Percentiles rank a stretch among this genome's conserved stretches.
These are phyloP conservation scores for Artomyces pyxidatus DNA, from an alignment of 768 basidiomycete genomes.

Conservation along the genomic window DNA sequence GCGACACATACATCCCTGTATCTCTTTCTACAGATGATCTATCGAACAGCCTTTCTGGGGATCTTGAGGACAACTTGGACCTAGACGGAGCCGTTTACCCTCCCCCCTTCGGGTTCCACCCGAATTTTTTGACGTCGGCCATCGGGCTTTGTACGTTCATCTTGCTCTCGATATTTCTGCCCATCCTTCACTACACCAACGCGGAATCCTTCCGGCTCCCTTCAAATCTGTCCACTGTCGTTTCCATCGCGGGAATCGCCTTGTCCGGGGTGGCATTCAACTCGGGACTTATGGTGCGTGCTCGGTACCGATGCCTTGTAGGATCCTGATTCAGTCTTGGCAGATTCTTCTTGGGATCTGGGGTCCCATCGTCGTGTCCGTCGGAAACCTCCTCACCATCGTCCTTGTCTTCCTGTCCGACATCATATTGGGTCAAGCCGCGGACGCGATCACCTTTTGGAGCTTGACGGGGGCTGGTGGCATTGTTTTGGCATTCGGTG, in stretches of 20 bases:
- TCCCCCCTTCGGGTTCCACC: constrained; percentile 77
- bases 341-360: constrained; percentile 77
- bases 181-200: constrained; percentile 58
- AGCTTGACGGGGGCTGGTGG: constrained; percentile 69
- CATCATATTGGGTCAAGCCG: constrained; percentile 57
- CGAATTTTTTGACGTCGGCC: constrained; percentile 71
- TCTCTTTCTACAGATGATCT: constrained; percentile 28
- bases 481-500: constrained; percentile 77
- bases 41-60: constrained; percentile 16
- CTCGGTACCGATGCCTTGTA: background rate
- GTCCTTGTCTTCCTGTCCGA: constrained; percentile 82
- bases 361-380: constrained; percentile 84
- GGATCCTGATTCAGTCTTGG: constrained; percentile 4
- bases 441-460: constrained; percentile 56
- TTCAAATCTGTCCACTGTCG: constrained; percentile 31
- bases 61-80: constrained; percentile 6
- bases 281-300: constrained; percentile 72
- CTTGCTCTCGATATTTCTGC: constrained; percentile 72
- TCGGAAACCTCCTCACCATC: constrained; percentile 91
- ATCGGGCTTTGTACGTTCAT: constrained; percentile 76
- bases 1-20: constrained; percentile 38
- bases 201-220: constrained; percentile 67
- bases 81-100: constrained; percentile 35
- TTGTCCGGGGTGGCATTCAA: constrained; percentile 72
- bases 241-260: constrained; percentile 61